These are phyloP conservation scores for Ottelia alismoides DNA, from an alignment of 106 monocot species.

Conservation along the genomic window DNA sequence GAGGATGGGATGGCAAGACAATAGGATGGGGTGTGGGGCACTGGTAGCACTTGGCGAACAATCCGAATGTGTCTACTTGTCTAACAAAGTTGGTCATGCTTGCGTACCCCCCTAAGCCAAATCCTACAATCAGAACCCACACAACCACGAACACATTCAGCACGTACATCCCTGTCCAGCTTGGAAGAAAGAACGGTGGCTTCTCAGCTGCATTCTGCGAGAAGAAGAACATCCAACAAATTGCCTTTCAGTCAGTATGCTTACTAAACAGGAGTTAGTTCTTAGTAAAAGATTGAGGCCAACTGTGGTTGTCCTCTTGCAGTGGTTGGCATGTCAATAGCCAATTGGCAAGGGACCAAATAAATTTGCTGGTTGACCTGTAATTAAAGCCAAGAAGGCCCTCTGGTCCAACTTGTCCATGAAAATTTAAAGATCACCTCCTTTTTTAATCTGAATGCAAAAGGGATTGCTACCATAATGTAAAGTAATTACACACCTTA, in stretches of 20 bases:
- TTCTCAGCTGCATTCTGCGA: slow-evolving; percentile 77
- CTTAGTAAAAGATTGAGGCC: too few relatives aligned
- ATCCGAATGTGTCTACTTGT: slow-evolving; percentile 13
- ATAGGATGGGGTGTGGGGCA: slow-evolving; percentile 7
- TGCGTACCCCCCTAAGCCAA: slow-evolving; percentile 72
- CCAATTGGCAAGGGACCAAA: too few relatives aligned
- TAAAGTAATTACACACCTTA: slow-evolving; percentile 17
- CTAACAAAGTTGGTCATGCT: slow-evolving; percentile 11
- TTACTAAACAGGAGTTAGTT: too few relatives aligned
- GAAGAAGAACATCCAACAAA: neutral
- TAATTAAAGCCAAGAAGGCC: neutral
- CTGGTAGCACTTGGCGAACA: slow-evolving; percentile 21
- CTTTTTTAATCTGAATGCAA: neutral
- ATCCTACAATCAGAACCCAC: slow-evolving; percentile 80
- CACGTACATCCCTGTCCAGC: slow-evolving; percentile 70
- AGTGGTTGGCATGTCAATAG: too few relatives aligned
- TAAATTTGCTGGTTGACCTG: too few relatives aligned
- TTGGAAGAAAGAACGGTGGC: slow-evolving; percentile 69
- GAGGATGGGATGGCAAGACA: neutral
- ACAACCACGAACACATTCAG: slow-evolving; percentile 62
- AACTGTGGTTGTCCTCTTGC: too few relatives aligned
- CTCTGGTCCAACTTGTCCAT: neutral
- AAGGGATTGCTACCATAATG: neutral
- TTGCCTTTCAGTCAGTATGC: neutral
- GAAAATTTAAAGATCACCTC: neutral